Evolutionary conservation across 352 stramenopile species (phyloP), one percentile per base, ranked within the genome.

Genomic region (Phytophthora fragariaefolia): DNA sequence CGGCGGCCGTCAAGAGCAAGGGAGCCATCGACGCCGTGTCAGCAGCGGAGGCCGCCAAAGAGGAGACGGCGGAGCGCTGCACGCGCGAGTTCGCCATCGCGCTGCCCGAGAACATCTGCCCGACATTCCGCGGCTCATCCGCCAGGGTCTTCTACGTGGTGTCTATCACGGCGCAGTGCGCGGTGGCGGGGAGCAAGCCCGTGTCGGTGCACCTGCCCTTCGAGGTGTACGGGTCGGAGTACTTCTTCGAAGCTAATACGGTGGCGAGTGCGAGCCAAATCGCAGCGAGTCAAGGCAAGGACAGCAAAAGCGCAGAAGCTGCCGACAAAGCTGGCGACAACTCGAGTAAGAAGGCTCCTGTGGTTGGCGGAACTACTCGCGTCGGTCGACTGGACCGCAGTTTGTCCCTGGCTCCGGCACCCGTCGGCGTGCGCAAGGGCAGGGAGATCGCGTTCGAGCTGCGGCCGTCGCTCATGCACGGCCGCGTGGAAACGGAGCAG

Each of bases 371-470:
- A 32, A 69, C 48, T 20, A 75, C 66, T 60, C 71, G 66, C 17
- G 60, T 63, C 13, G 70, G 65, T 7, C 60, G 54, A 55, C 64
- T 71, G 38, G 74, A 76, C 4, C 68, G 75, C 38, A 80, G 66
- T 38, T 53, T 74, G 6, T 85, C 77, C 4, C 24, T 73, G 17
- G 64, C 54, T 6, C 60, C 66, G 1, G 69, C 70, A 23, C 79
- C 82, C 3, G 78, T 89, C 13, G 78, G 79, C 4, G 77, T 91
- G 13, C 82, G 79, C 49, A 85, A 83, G 27, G 77, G 82, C 48
- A 84, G 66, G 24, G 80, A 91, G 55, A 80, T 91, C 52, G 78
- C 80, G 24, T 91, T 91, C 38, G 82, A 91, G 58, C 50, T 91
- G 58, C 76, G 80, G 6, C 77, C 80, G 22, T 84, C 76, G 23